A percentile compares a stretch with the other conserved stretches of the same genome.
These are phyloP conservation scores for Colletotrichum spinosum DNA, from an alignment of 2,329 filamentous ascomycete species.

Conservation along the genomic window DNA sequence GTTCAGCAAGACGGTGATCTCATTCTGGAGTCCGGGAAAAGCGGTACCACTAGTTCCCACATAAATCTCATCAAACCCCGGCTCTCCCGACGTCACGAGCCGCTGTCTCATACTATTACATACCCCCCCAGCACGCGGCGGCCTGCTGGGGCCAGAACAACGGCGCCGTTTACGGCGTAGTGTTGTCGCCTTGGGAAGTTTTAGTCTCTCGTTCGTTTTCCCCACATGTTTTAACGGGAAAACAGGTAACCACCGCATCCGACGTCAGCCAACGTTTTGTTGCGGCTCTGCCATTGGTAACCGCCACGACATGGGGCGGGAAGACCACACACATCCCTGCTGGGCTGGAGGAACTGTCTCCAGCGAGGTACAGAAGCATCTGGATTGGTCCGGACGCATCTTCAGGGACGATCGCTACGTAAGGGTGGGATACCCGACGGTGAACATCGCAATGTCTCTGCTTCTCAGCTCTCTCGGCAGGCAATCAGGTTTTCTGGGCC, in stretches of 20 bases:
- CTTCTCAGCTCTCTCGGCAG: background rate
- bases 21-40: conserved; percentile 17
- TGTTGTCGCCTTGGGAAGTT: too few relatives aligned
- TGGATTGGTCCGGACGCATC: conserved; percentile 5
- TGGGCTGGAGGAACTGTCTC: background rate
- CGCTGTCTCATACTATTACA: background rate
- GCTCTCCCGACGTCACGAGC: conserved; percentile 27
- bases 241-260: too few relatives aligned
- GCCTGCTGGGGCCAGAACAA: too few relatives aligned
- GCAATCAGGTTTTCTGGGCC: too few relatives aligned
- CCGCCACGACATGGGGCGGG: background rate
- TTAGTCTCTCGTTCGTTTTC: too few relatives aligned
- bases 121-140: conserved; percentile 1
- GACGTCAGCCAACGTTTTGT: background rate
- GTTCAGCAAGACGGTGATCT: conserved; percentile 15
- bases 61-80: conserved; percentile 1
- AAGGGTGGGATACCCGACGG: background rate
- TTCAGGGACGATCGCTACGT: conserved; percentile 16
- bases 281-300: conserved; percentile 13
- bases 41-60: conserved; percentile 9
- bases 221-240: too few relatives aligned
- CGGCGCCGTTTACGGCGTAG: too few relatives aligned
- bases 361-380: conserved; percentile 1
- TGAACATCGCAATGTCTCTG: conserved; percentile 2
- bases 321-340: background rate